Evolutionary conservation across 164 flowering plant genomes (phyloP).

Genomic region (Aristolochia contorta): DNA sequence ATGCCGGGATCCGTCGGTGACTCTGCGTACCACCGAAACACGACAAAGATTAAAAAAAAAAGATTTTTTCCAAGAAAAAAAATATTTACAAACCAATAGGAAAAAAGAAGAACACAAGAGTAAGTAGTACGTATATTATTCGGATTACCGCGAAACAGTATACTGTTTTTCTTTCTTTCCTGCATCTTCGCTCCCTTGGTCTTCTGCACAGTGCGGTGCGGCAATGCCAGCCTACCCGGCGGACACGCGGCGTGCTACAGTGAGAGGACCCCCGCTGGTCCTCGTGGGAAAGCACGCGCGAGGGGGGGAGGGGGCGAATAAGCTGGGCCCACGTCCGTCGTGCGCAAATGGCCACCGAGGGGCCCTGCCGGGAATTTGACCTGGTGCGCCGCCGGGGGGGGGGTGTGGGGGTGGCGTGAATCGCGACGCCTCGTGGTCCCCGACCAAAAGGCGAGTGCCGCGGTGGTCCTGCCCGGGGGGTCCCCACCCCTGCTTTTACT

Average conservation of each 20-base stretch:
- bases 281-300: constrained; percentile 5
- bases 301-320: neutral
- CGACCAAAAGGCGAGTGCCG: neutral
- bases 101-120: too few species aligned
- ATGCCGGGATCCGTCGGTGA: neutral
- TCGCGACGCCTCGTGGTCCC: constrained; percentile 1
- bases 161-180: too few species aligned
- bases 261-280: constrained; percentile 15
- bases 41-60: neutral
- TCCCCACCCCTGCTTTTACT: neutral
- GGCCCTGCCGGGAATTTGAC: neutral
- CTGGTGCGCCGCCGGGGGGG: constrained; percentile 9
- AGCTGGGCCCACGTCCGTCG: neutral
- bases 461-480: neutral
- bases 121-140: too few species aligned
- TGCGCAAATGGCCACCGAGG: neutral
- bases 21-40: neutral
- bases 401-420: too few species aligned
- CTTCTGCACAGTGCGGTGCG: too few species aligned
- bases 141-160: too few species aligned
- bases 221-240: constrained; percentile 2
- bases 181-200: too few species aligned
- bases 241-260: constrained; percentile 14
- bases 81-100: too few species aligned
- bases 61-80: neutral